Conservation (phyloP, 139 green algal species). For the Chlamydomonas incerta region DNA sequence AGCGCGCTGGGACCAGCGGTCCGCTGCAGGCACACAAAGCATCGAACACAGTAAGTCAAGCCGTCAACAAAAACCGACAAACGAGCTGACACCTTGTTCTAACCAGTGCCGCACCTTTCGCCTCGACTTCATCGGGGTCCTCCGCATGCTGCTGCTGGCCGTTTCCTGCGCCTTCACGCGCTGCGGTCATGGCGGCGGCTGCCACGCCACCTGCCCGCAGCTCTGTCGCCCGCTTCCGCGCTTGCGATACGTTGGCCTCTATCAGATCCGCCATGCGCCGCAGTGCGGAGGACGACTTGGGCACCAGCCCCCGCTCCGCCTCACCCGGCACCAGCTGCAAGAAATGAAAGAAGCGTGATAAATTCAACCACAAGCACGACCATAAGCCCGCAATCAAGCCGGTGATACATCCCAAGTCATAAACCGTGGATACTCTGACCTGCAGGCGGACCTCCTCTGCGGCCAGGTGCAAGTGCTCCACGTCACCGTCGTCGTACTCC, state of each 20-base stretch:
- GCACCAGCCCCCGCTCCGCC: not conserved
- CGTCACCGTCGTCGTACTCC: constrained; percentile 68
- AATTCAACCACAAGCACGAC: too few species aligned
- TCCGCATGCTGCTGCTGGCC: not conserved
- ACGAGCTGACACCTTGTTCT: too few species aligned
- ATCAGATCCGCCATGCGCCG: not conserved
- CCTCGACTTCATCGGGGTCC: not conserved
- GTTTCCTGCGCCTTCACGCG: not conserved
- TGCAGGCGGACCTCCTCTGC: constrained; percentile 68
- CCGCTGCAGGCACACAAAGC: not conserved
- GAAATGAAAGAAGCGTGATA: too few species aligned
- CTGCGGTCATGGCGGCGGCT: not conserved
- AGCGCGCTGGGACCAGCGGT: not conserved
- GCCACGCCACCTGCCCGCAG: not conserved
- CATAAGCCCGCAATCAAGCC: too few species aligned
- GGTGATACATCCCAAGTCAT: too few species aligned
- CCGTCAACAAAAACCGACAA: too few species aligned
- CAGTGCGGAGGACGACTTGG: not conserved
- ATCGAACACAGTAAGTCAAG: too few species aligned
- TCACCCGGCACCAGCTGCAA: constrained; percentile 37
- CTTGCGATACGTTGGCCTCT: not conserved
- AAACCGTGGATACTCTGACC: too few species aligned
- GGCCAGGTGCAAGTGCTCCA: constrained; percentile 59
- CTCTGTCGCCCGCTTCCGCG: not conserved
- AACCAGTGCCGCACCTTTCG: constrained; percentile 14